Evolutionary conservation across 768 basidiomycete species (phyloP).

Genomic region (Strobilomyces echinocephalus): DNA sequence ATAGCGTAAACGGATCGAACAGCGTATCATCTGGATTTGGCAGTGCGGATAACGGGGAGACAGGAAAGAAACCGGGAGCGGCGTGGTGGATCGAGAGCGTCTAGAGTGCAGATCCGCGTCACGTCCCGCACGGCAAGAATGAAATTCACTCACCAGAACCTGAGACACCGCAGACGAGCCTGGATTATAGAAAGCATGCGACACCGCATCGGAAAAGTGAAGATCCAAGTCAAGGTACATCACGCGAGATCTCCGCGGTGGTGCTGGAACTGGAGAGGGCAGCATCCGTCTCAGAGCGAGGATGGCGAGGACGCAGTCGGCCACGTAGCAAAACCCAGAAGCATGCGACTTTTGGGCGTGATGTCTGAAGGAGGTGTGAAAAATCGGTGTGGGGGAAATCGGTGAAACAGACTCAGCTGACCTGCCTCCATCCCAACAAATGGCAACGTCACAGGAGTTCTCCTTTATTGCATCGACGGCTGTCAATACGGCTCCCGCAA

Average conservation of each 20-base stretch:
- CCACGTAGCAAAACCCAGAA: slow-evolving; percentile 92
- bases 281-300: slow-evolving; percentile 54
- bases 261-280: slow-evolving; percentile 11
- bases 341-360: slow-evolving; percentile 77
- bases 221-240: slow-evolving; percentile 93
- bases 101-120: slow-evolving; percentile 25
- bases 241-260: slow-evolving; percentile 48
- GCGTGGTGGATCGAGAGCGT: slow-evolving; percentile 85
- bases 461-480: slow-evolving; percentile 59
- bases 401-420: slow-evolving; percentile 24
- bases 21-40: slow-evolving; percentile 33
- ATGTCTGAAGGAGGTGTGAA: slow-evolving; percentile 46
- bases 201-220: slow-evolving; percentile 88
- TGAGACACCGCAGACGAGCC: slow-evolving; percentile 35
- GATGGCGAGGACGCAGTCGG: slow-evolving; percentile 81
- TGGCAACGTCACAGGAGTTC: slow-evolving; percentile 51
- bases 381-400: not conserved
- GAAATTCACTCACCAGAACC: slow-evolving; percentile 38
- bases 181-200: slow-evolving; percentile 61
- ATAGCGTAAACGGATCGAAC: slow-evolving; percentile 65
- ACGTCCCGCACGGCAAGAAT: not conserved
- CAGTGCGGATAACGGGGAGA: slow-evolving; percentile 47
- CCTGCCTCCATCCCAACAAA: slow-evolving; percentile 93
- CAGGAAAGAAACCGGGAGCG: slow-evolving; percentile 80
- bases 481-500: slow-evolving; percentile 76